These are phyloP conservation scores for Fraxinus angustifolia DNA, from an alignment of 305 asterid genomes.

Conservation along the genomic window DNA sequence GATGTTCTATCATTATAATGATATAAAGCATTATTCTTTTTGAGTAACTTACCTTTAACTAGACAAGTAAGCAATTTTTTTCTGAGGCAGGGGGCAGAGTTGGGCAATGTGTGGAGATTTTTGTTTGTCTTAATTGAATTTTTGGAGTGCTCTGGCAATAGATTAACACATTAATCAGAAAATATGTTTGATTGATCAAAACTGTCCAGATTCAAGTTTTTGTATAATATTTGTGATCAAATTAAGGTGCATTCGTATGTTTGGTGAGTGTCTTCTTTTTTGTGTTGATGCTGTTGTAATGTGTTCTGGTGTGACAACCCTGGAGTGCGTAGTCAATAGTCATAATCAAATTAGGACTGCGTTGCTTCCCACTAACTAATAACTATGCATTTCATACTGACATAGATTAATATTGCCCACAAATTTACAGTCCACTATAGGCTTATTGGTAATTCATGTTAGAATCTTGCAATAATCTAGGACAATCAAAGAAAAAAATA, in stretches of 20 bases:
- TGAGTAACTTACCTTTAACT: not conserved
- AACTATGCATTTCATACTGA: not conserved
- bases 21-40: not conserved
- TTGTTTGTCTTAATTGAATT: not conserved
- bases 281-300: not conserved
- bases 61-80: not conserved
- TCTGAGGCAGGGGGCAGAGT: not conserved
- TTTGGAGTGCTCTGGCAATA: not conserved
- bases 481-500: not conserved
- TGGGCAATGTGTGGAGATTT: not conserved
- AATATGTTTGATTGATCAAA: not conserved
- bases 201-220: not conserved
- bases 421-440: not conserved
- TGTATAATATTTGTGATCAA: not conserved
- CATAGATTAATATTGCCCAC: not conserved
- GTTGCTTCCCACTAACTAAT: not conserved
- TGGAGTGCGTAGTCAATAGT: not conserved
- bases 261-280: not conserved
- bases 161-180: not conserved
- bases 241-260: not conserved
- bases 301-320: not conserved
- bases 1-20: no score
- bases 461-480: not conserved
- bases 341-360: not conserved
- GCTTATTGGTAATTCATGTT: not conserved